These are phyloP conservation scores for Lepraria neglecta DNA, from an alignment of 495 filamentous ascomycete species.

Conservation along the genomic window DNA sequence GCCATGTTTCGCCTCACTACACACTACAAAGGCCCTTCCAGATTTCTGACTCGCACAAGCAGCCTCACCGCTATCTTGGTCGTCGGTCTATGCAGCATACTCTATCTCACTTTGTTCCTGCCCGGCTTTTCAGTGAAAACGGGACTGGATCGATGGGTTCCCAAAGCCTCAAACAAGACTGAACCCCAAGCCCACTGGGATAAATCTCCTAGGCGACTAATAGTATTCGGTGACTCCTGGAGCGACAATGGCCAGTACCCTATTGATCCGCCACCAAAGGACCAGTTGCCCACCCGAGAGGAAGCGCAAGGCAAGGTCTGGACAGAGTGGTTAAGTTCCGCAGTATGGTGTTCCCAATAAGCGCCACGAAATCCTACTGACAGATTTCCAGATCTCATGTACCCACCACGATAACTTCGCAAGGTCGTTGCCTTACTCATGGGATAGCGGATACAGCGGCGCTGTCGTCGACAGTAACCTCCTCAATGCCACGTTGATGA, in stretches of 20 bases:
- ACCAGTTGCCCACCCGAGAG: conserved; percentile 19
- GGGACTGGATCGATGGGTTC: conserved; percentile 6
- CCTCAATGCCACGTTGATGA: conserved; percentile 28
- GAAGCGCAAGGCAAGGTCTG: conserved; percentile 37
- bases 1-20: conserved; percentile 4
- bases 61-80: conserved; percentile 8
- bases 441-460: conserved; percentile 33
- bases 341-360: conserved; percentile 29
- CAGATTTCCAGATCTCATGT: conserved; percentile 36
- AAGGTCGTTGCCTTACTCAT: conserved; percentile 33
- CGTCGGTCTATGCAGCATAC: conserved; percentile 14
- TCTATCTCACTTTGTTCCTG: conserved; percentile 12
- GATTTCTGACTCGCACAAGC: conserved; percentile 11
- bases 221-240: conserved; percentile 48
- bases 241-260: conserved; percentile 39
- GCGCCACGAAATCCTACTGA: background rate
- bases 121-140: conserved; percentile 5
- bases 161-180: background rate
- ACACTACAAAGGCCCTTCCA: conserved; percentile 1
- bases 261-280: conserved; percentile 21
- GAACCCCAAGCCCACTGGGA: conserved; percentile 13
- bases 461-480: conserved; percentile 36
- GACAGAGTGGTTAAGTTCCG: conserved; percentile 43
- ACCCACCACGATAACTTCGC: conserved; percentile 43
- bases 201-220: conserved; percentile 31